Evolutionary conservation across 2,329 filamentous ascomycete genomes (phyloP), one percentile per base, ranked within the genome.

Genomic region (Penicillium sp.): DNA sequence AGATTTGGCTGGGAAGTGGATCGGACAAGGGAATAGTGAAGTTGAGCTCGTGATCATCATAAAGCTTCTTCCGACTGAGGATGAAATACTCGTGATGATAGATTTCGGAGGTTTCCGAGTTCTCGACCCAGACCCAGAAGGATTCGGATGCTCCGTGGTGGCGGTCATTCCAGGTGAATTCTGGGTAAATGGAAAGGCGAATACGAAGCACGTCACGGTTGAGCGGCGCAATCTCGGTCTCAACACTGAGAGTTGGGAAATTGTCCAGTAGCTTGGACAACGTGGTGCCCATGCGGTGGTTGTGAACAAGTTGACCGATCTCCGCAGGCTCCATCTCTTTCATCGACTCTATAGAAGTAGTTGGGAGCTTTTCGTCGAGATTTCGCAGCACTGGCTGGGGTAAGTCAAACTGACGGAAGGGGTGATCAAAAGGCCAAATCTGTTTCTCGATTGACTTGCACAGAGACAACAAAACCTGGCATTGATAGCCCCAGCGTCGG

Each of bases 41-140:
- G 74, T 94, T 96, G 44, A 99, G 83, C 74, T 99, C 94, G 64
- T 99, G 94, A n/a, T 94, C 90, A 69, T 97, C 92, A 62, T 96
- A 85, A 2, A 99, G 80, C 79, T 96, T 97, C 73, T 85, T 90
- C 59, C 91, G 83, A 58, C 86, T 95, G 6, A 99, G 81, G 53
- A 99, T 94, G 75, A 99, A 97, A 74, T 88, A 97, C 70, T 99
- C 94, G 61, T 97, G 90, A 66, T 99, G 94, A 66, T 96, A 97
- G 38, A 99, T 97, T 72, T 97, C 92, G 0, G 91, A 92, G 0
- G 92, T 97, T 65, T 97, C 94, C 0, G 93, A 97, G 70, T 97
- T 96, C 72, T 99, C 94, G 3, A 99, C 93, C 95, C 94, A 99
- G 54, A 99, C 88, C 83, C 95, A 99, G 76, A 95, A 99, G 4